A percentile compares a stretch with the other conserved stretches of the same genome.
Evolutionary conservation across 2,329 filamentous ascomycete species (phyloP).

Genomic region (Sclerotinia sclerotiorum): DNA sequence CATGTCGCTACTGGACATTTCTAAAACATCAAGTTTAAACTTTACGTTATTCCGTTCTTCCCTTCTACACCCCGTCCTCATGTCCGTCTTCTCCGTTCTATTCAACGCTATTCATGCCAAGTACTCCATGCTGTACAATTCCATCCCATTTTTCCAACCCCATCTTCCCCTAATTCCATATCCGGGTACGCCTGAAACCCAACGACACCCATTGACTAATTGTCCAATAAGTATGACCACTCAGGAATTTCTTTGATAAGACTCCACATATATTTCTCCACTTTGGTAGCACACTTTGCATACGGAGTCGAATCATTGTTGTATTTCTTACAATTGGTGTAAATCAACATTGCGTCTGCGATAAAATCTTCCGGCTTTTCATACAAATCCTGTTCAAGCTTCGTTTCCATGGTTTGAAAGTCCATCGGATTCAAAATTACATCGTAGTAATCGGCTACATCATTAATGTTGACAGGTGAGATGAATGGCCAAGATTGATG

Average conservation of each 20-base stretch:
- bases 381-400: conserved; percentile 92
- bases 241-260: conserved; percentile 90
- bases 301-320: conserved; percentile 96
- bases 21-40: no score
- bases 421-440: conserved; percentile 99
- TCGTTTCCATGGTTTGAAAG: conserved; percentile 89
- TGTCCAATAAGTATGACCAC: conserved; percentile 62
- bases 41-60: no score
- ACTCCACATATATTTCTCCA: conserved; percentile 94
- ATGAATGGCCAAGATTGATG: conserved; percentile 92
- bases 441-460: conserved; percentile 98
- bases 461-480: conserved; percentile 88
- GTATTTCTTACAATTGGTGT: conserved; percentile 92
- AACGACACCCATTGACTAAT: neutral
- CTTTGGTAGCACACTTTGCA: conserved; percentile 88
- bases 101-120: no score
- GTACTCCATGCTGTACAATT: neutral
- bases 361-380: conserved; percentile 89
- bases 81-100: no score
- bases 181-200: neutral
- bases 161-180: neutral
- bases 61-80: no score
- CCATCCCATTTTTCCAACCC: neutral
- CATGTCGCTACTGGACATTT: no score
- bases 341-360: conserved; percentile 83